Conservation (phyloP, 164 flowering plant genomes). For the Vitis rotundifolia region DNA sequence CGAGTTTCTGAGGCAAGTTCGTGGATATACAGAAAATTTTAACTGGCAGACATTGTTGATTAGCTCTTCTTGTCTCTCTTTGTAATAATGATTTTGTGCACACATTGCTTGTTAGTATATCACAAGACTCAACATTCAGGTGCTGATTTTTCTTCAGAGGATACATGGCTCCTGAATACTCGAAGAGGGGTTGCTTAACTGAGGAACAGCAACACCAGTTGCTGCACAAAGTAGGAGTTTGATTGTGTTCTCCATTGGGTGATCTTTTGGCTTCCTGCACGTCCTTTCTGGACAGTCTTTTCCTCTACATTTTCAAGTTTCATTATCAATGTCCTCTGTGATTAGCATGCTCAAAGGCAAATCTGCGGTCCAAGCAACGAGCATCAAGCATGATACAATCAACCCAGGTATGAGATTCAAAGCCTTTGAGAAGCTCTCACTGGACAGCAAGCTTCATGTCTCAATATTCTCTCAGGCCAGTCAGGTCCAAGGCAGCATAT, state of each 20-base stretch:
- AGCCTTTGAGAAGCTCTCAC: slow-evolving; percentile 38
- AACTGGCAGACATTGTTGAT: no score
- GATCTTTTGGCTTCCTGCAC: slow-evolving; percentile 13
- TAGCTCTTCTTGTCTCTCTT: no score
- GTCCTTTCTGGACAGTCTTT: not conserved
- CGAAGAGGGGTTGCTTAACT: slow-evolving; percentile 76
- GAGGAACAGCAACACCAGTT: slow-evolving; percentile 73
- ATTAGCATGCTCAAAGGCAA: slow-evolving; percentile 77
- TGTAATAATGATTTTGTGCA: no score
- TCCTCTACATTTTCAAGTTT: slow-evolving; percentile 30
- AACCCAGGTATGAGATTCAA: slow-evolving; percentile 35
- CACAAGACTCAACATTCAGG: not conserved
- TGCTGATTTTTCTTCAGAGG: slow-evolving; percentile 47
- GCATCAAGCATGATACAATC: slow-evolving; percentile 23
- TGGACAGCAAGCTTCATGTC: slow-evolving; percentile 26
- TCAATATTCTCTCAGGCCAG: slow-evolving; percentile 25
- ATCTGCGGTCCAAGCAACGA: slow-evolving; percentile 45
- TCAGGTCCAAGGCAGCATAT: slow-evolving; percentile 22
- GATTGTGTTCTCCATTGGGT: slow-evolving; percentile 85
- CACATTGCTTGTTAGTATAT: no score
- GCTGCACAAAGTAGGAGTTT: slow-evolving; percentile 48
- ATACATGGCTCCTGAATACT: slow-evolving; percentile 95
- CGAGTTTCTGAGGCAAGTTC: no score
- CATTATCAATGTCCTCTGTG: slow-evolving; percentile 4
- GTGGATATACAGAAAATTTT: no score